phyloP scores from a whole-genome alignment of 1,284 basidiomycete species.

The Puccinia triticina region DNA sequence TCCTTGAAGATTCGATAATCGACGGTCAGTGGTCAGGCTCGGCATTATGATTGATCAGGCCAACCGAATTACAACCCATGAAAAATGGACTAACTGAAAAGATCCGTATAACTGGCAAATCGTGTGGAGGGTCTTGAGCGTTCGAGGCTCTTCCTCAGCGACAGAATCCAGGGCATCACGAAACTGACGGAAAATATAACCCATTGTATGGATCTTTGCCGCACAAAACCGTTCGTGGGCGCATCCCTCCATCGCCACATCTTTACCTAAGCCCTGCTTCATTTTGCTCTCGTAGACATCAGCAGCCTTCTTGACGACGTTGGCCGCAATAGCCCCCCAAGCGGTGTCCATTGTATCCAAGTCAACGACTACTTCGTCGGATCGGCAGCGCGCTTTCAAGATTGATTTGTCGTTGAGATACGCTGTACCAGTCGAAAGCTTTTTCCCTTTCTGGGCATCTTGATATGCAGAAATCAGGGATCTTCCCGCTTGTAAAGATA shows the following conservation, averaged over 20 bases:
- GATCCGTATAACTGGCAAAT: slow-evolving; percentile 49
- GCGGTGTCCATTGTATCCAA: slow-evolving; percentile 59
- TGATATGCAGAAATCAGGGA: slow-evolving; percentile 58
- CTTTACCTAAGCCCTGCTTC: slow-evolving; percentile 56
- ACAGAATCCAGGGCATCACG: slow-evolving; percentile 57
- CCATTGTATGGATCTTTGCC: slow-evolving; percentile 59
- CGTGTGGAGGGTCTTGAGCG: slow-evolving; percentile 19
- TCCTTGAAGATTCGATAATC: background rate
- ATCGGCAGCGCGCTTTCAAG: slow-evolving; percentile 56
- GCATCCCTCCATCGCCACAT: slow-evolving; percentile 60
- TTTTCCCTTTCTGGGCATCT: slow-evolving; percentile 59
- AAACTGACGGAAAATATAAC: slow-evolving; percentile 61
- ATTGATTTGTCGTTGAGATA: slow-evolving; percentile 59
- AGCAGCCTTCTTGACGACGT: slow-evolving; percentile 60
- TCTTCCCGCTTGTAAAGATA: slow-evolving; percentile 59
- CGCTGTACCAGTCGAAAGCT: slow-evolving; percentile 54
- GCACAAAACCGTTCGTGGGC: slow-evolving; percentile 60
- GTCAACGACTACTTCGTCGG: slow-evolving; percentile 56
- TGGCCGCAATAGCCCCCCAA: slow-evolving; percentile 58
- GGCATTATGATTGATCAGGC: background rate
- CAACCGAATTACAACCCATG: background rate
- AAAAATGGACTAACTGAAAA: slow-evolving; percentile 27
- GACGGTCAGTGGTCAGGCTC: background rate
- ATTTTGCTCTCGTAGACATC: slow-evolving; percentile 57
- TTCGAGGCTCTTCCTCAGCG: slow-evolving; percentile 49